phyloP scores from a whole-genome alignment of 495 filamentous ascomycete genomes.

The Amorphotheca resinae region DNA sequence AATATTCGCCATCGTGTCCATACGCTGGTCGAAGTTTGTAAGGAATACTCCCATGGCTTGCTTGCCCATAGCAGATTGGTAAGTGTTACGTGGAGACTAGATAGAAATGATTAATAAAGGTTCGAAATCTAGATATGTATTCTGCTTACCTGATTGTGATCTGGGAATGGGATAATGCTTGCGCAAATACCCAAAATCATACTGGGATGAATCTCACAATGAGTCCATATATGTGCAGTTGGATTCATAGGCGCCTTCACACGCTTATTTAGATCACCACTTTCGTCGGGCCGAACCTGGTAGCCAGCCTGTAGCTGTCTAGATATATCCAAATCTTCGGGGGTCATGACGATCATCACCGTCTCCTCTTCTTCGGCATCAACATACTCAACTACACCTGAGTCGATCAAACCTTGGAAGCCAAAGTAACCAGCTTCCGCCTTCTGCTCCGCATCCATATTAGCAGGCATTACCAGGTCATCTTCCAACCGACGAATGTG shows the following conservation, averaged over 20 bases:
- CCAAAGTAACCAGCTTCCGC: constrained; percentile 55
- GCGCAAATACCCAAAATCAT: constrained; percentile 98
- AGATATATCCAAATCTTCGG: constrained; percentile 75
- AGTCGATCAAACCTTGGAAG: constrained; percentile 72
- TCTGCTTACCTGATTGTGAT: constrained; percentile 73
- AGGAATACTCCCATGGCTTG: constrained; percentile 99
- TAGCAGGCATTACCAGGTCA: constrained; percentile 41
- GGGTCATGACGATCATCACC: constrained; percentile 97
- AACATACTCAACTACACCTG: constrained; percentile 82
- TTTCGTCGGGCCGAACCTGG: constrained; percentile 38
- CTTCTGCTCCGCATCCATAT: constrained; percentile 41
- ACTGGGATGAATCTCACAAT: constrained; percentile 97
- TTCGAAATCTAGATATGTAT: neutral
- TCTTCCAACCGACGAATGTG: constrained; percentile 59
- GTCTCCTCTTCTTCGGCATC: constrained; percentile 98
- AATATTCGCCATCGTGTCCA: constrained; percentile 99
- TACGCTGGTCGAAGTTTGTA: constrained; percentile 87
- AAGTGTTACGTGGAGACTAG: constrained; percentile 91
- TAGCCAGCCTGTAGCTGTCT: constrained; percentile 55
- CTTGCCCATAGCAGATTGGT: constrained; percentile 99
- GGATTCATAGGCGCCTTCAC: constrained; percentile 75
- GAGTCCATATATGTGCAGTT: constrained; percentile 79
- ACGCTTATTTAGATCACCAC: constrained; percentile 48
- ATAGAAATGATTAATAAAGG: constrained; percentile 7
- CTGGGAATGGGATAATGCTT: constrained; percentile 98